Percentiles rank a stretch among this genome's conserved stretches.
These are phyloP conservation scores for Aspergillus saccharolyticus DNA, from an alignment of 495 filamentous ascomycete species.

Conservation along the genomic window DNA sequence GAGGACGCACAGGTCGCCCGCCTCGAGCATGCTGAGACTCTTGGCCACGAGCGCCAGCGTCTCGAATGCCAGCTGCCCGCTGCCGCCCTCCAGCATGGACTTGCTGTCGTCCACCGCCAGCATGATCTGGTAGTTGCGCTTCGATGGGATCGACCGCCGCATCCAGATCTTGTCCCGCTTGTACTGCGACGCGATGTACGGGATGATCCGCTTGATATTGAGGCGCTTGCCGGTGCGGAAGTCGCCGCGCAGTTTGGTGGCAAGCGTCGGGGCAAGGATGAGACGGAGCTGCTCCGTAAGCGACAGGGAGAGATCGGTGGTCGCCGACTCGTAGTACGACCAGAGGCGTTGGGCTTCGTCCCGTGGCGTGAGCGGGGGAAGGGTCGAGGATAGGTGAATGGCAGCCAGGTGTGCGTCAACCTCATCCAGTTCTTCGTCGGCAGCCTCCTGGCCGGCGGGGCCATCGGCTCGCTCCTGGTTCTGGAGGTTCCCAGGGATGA, in stretches of 20 bases:
- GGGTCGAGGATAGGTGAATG: constrained; percentile 58
- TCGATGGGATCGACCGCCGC: constrained; percentile 82
- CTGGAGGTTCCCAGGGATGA: constrained; percentile 37
- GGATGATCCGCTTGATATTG: constrained; percentile 98
- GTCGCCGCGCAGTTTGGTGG: constrained; percentile 93
- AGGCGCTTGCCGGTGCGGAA: constrained; percentile 97
- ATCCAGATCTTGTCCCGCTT: constrained; percentile 99
- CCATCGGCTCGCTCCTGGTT: constrained; percentile 29
- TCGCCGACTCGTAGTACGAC: constrained; percentile 75
- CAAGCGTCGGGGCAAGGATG: constrained; percentile 88
- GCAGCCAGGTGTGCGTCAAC: constrained; percentile 69
- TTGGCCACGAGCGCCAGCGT: constrained; percentile 85
- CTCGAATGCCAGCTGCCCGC: constrained; percentile 73
- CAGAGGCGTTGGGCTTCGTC: constrained; percentile 74
- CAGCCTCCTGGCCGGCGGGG: constrained; percentile 36
- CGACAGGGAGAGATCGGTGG: constrained; percentile 77
- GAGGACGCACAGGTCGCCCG: constrained; percentile 81
- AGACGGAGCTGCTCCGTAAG: constrained; percentile 91
- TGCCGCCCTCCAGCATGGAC: constrained; percentile 76
- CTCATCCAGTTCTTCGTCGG: constrained; percentile 60
- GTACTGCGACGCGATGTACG: constrained; percentile 94
- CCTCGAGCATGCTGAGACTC: constrained; percentile 84
- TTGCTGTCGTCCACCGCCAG: constrained; percentile 94
- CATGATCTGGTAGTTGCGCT: constrained; percentile 93
- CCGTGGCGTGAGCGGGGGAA: constrained; percentile 35